Evolutionary conservation across 208 protist genomes (phyloP), one percentile per base, ranked within the genome.

Genomic region (Leishmania mexicana): DNA sequence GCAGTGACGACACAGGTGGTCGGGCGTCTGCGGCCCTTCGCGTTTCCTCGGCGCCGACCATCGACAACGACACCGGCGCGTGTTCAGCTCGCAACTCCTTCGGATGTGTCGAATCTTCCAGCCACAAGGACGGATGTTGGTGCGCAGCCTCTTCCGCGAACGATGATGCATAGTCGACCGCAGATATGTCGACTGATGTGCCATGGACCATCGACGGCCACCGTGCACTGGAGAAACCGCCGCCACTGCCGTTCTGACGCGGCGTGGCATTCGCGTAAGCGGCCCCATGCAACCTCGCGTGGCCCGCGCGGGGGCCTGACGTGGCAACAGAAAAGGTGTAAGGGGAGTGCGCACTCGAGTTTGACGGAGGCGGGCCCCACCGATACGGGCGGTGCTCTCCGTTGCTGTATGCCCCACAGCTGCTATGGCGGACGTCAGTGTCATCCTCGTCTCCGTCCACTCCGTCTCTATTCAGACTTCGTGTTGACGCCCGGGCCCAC

Each of bases 311-410:
- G n/a, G 42, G 76, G 38, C 64, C 47, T 2, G 76, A 70, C 13
- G 62, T 40, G 58, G 47, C 3, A 54, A 73, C 76, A 24, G 76
- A 80, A 65, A 80, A 80, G 76, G 42, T 49, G 45, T 24, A 57
- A 7, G 76, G 42, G 17, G 62, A 72, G 60, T 80, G 57, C 21
- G 40, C 54, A 51, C 51, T 13, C 38, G 75, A 68, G 35, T 31
- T 8, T 7, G 38, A 53, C 75, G 7, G 21, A 58, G n/a, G 17
- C 57, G 40, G 3, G 40, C 38, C 31, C 54, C 53, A 51, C 17
- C 35, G 40, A 64, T 68, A n/a, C 21, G n/a, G 51, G 31, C 15
- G 49, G 35, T 24, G 17, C 73, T 76, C 51, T 45, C n/a, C n/a
- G 15, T 54, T 60, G 31, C 49, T n/a, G 51, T 54, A 74, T 24